These are phyloP conservation scores for Penicillium sp. DNA, from an alignment of 2,329 filamentous ascomycete species.

Conservation along the genomic window DNA sequence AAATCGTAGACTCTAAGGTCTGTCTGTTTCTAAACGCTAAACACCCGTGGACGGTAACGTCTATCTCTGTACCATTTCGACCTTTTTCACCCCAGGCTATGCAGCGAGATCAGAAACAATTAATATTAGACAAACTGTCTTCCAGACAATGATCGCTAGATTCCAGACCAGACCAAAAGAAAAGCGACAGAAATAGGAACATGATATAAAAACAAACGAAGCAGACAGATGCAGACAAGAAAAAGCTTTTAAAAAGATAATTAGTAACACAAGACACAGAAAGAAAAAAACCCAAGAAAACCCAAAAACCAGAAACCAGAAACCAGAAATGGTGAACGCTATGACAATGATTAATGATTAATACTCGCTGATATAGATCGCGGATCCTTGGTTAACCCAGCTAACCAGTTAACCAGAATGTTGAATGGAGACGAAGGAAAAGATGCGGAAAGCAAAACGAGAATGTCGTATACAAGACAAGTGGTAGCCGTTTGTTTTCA, in stretches of 20 bases:
- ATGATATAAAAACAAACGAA: background rate
- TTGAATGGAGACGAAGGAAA: background rate
- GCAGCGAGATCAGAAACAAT: constrained; percentile 4
- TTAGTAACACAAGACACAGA: constrained; percentile 7
- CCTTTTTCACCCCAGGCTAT: constrained; percentile 4
- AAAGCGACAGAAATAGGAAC: constrained; percentile 1
- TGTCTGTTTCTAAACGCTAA: background rate
- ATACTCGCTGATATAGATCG: constrained; percentile 15
- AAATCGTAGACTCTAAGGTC: background rate
- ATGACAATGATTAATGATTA: constrained; percentile 19
- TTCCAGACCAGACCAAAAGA: background rate
- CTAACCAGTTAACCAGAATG: constrained; percentile 8
- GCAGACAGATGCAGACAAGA: background rate
- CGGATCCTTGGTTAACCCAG: constrained; percentile 11
- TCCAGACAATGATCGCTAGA: constrained; percentile 3
- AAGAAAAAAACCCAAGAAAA: background rate
- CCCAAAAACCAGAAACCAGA: background rate
- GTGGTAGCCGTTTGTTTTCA: background rate
- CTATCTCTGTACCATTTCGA: constrained; percentile 1
- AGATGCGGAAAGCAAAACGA: constrained; percentile 4
- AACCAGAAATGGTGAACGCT: constrained; percentile 9
- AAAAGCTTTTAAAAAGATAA: background rate
- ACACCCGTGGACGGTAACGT: background rate
- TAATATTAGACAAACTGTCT: constrained; percentile 6
- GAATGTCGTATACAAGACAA: background rate